Conservation (phyloP, 257 asterid species). For the Misopates orontium region DNA sequence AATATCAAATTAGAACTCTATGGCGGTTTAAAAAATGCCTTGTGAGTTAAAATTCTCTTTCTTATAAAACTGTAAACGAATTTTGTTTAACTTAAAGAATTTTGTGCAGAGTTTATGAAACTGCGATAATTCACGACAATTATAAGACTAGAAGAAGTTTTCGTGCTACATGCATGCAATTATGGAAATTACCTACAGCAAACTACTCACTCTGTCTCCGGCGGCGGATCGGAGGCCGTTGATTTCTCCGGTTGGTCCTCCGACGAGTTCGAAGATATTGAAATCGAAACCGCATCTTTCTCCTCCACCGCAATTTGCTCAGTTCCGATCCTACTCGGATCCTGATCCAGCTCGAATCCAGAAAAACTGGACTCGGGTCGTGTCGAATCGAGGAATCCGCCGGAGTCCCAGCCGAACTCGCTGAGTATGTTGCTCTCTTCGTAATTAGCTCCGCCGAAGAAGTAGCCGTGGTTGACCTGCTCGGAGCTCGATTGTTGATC, state of each 20-base stretch:
- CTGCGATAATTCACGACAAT: no score
- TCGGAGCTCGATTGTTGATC: constrained; percentile 59
- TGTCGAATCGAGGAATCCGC: constrained; percentile 34
- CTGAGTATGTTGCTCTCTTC: constrained; percentile 41
- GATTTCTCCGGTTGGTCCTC: constrained; percentile 71
- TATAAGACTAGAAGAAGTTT: no score
- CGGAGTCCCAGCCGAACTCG: constrained; percentile 77
- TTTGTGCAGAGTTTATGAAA: no score
- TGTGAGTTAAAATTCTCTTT: no score
- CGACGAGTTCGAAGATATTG: constrained; percentile 70
- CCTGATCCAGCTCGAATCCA: no score
- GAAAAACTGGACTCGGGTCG: constrained; percentile 44
- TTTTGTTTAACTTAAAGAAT: no score
- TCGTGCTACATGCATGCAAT: constrained; percentile 36
- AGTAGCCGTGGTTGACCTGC: constrained; percentile 20
- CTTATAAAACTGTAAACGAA: no score
- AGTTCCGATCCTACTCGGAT: no score
- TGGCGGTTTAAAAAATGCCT: no score
- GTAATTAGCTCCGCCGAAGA: constrained; percentile 31
- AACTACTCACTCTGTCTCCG: constrained; percentile 72
- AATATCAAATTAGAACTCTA: no score
- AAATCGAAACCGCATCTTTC: constrained; percentile 28
- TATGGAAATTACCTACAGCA: constrained; percentile 16
- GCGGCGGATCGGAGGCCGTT: constrained; percentile 49
- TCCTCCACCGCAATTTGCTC: no score